phyloP scores from a whole-genome alignment of 352 stramenopile genomes.

The Phytophthora sojae region DNA sequence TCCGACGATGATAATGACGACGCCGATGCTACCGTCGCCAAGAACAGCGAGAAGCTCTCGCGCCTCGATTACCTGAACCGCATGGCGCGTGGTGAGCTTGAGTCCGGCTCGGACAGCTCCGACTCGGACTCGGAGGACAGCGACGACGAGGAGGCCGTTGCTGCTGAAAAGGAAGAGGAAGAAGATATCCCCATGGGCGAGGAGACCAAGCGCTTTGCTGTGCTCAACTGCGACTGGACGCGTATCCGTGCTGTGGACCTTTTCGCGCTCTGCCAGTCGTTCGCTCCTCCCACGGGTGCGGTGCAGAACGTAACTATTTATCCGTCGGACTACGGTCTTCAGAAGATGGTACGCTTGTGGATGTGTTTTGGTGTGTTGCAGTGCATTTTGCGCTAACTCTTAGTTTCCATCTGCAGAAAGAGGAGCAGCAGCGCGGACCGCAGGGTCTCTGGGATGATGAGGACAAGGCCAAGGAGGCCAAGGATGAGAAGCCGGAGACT shows the following conservation, averaged over 20 bases:
- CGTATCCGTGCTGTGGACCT: conserved; percentile 96
- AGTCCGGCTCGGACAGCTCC: conserved; percentile 55
- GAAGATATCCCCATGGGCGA: conserved; percentile 87
- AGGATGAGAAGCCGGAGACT: conserved; percentile 32
- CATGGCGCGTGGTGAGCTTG: conserved; percentile 86
- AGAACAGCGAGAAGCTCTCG: conserved; percentile 72
- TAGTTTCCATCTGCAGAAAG: conserved; percentile 54
- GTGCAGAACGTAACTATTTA: conserved; percentile 96
- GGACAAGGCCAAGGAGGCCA: conserved; percentile 37
- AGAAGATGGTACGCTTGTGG: conserved; percentile 87
- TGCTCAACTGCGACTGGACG: conserved; percentile 98
- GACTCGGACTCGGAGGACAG: conserved; percentile 64
- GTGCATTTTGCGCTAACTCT: conserved; percentile 5
- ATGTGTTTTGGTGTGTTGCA: background rate
- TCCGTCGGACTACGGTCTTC: conserved; percentile 95
- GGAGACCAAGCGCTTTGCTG: conserved; percentile 90
- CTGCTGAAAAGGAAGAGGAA: conserved; percentile 51
- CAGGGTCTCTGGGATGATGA: conserved; percentile 68
- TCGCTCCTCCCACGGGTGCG: conserved; percentile 89
- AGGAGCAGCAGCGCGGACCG: conserved; percentile 80
- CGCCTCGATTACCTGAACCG: conserved; percentile 88
- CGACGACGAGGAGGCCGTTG: conserved; percentile 52
- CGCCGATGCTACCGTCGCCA: conserved; percentile 33
- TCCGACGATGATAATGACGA: conserved; percentile 47
- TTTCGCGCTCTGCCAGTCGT: conserved; percentile 95